Evolutionary conservation across 1,284 basidiomycete genomes (phyloP).

Genomic region (Mycosarcoma maydis): DNA sequence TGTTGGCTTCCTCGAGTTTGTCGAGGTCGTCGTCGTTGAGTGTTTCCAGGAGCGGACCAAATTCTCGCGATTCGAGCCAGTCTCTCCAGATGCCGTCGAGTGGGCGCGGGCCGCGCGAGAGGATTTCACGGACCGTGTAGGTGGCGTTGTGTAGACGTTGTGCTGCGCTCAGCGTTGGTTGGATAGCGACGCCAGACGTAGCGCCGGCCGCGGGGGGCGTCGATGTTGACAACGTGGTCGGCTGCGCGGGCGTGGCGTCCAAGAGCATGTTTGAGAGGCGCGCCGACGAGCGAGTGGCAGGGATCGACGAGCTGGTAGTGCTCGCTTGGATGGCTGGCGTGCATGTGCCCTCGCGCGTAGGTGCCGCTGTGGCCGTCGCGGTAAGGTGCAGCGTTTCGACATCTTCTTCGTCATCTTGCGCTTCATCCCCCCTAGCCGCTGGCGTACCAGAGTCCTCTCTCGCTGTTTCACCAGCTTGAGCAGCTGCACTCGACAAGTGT

Average conservation of each 20-base stretch:
- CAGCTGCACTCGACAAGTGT: background rate
- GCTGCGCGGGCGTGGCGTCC: background rate
- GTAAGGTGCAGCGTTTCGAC: constrained; percentile 48
- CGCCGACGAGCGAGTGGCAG: constrained; percentile 34
- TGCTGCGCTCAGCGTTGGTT: constrained; percentile 16
- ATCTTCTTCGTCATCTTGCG: constrained; percentile 43
- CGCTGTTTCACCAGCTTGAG: background rate
- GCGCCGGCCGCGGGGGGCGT: background rate
- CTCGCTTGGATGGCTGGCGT: constrained; percentile 31
- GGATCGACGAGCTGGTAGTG: background rate
- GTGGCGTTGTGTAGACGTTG: constrained; percentile 39
- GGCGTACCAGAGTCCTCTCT: background rate
- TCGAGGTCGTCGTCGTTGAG: constrained; percentile 90
- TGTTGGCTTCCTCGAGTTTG: constrained; percentile 64
- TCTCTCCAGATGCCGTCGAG: constrained; percentile 91
- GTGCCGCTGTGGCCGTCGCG: constrained; percentile 38
- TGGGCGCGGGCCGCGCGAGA: constrained; percentile 76
- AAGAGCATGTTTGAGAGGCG: constrained; percentile 25
- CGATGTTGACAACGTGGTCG: no score
- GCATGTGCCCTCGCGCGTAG: constrained; percentile 38
- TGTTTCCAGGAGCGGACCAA: constrained; percentile 86
- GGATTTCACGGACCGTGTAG: constrained; percentile 51
- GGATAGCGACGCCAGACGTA: background rate
- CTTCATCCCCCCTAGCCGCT: constrained; percentile 2
- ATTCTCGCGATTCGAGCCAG: constrained; percentile 91